Conservation (phyloP, 1,139 yeast genomes). For the Kluyveromyces sp. region DNA sequence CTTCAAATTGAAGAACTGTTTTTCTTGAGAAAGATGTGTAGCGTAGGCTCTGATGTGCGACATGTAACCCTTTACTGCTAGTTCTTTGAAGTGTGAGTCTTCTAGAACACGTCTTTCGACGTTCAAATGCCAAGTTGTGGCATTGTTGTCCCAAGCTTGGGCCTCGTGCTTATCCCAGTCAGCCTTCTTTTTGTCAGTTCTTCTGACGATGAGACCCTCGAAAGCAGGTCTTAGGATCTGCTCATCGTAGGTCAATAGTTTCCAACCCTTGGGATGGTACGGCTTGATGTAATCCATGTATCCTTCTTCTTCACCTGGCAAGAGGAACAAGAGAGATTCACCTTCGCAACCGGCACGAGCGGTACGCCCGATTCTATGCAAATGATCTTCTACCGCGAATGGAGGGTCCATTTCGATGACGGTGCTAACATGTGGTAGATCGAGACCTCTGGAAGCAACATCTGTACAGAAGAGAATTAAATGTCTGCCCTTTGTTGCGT, state of each 20-base stretch:
- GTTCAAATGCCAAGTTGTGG: slow-evolving; percentile 92
- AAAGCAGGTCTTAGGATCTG: slow-evolving; percentile 52
- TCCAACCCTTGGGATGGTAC: slow-evolving; percentile 60
- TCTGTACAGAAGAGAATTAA: slow-evolving; percentile 75
- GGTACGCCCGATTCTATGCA: slow-evolving; percentile 67
- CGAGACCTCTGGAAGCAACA: slow-evolving; percentile 69
- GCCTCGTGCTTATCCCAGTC: slow-evolving; percentile 27
- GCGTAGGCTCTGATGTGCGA: slow-evolving; percentile 93
- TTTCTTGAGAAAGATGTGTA: slow-evolving; percentile 81
- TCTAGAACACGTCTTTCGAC: slow-evolving; percentile 83
- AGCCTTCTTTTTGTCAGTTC: slow-evolving; percentile 23
- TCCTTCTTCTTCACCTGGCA: slow-evolving; percentile 85
- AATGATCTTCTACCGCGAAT: slow-evolving; percentile 60
- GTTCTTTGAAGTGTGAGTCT: slow-evolving; percentile 49
- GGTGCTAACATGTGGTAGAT: slow-evolving; percentile 56
- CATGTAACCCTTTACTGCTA: slow-evolving; percentile 71
- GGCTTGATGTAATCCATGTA: slow-evolving; percentile 55
- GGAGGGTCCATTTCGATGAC: slow-evolving; percentile 68
- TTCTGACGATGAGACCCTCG: slow-evolving; percentile 37
- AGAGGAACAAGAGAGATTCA: slow-evolving; percentile 59
- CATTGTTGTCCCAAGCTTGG: slow-evolving; percentile 78
- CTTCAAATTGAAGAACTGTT: slow-evolving; percentile 71
- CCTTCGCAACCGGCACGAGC: slow-evolving; percentile 68
- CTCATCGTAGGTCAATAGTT: slow-evolving; percentile 44
- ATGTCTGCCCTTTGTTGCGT: slow-evolving; percentile 37